Base-by-base conservation (phyloP, 2,329 filamentous ascomycete genomes). In the Pseudogymnoascus sp. region DNA sequence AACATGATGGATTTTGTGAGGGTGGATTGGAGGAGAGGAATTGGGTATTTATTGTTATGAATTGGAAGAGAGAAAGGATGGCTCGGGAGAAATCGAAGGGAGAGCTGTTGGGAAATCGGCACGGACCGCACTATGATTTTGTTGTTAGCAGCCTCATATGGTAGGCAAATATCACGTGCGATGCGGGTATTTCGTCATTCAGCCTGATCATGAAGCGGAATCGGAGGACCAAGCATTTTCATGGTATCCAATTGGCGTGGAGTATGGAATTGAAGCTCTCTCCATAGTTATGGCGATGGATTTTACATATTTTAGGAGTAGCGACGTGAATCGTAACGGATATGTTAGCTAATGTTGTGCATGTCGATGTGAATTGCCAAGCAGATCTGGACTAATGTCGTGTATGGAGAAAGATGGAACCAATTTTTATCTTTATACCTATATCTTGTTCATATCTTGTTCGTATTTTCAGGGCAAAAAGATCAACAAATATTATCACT, bases 1-100 rank as follows among this genome's bases (percentile, higher is more conserved):
- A 92, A 92, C 90, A 95, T 92, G 66, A 68, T 86, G 66, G 57
- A 38, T 60, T 59, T 38, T 63, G 61, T 64, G 61, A 59, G 59
- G 55, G 45, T 63, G 59, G 23, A 57, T 58, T 33, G 60, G 59
- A 48, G 58, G 58, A 55, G 62, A 39, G 56, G 38, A 57, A 33
- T 61, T 63, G 60, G 58, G 58, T 61, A 59, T 58, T 59, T 61
- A 60, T 56, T 58, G 52, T 34, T 63, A 39, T 59, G 59, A 45
- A 3, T 35, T 52, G 58, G 58, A 35, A 59, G 58, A 45, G 38
- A 59, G 38, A 59, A 59, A 35, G 28, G 58, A 33, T 52, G 45
- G 45, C 15, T 52, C 45, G 45, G 45, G 45, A 52, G 45, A 52
- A 52, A 52, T 52, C 9, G 45, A 52, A 52, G 26, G 45, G 45